Evolutionary conservation across 306 rosid genomes (phyloP).

Genomic region (Echinosophora koreensis): DNA sequence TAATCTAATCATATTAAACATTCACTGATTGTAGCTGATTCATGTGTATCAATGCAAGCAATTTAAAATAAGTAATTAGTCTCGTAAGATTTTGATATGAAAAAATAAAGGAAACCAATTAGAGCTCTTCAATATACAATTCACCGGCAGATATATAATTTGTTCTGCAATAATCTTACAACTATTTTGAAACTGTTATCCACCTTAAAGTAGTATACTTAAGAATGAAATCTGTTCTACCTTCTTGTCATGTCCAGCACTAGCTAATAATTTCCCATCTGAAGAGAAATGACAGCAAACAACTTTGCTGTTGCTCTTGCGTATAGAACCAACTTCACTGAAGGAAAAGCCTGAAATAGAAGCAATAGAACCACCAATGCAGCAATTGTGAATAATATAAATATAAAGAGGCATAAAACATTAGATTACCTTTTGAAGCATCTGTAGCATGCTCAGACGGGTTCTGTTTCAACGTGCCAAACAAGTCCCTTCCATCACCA

Average conservation of each 20-base stretch:
- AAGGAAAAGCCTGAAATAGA: constrained; percentile 78
- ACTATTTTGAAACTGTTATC: constrained; percentile 32
- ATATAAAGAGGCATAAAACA: constrained; percentile 42
- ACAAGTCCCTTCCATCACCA: constrained; percentile 93
- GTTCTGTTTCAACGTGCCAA: constrained; percentile 78
- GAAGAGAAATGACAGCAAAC: constrained; percentile 96
- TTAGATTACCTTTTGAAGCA: constrained; percentile 75
- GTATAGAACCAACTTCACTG: constrained; percentile 77
- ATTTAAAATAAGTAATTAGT: constrained; percentile 20
- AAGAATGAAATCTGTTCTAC: constrained; percentile 59
- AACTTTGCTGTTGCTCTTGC: constrained; percentile 87
- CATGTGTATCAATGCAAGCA: constrained; percentile 6
- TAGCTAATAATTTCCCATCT: constrained; percentile 93
- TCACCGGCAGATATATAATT: constrained; percentile 32
- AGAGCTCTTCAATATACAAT: constrained; percentile 28
- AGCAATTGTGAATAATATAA: constrained; percentile 39
- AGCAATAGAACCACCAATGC: constrained; percentile 40
- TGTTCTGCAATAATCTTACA: constrained; percentile 12
- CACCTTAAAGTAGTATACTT: constrained; percentile 8
- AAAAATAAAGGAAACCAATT: constrained; percentile 16
- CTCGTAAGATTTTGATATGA: constrained; percentile 1
- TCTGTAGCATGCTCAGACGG: constrained; percentile 86
- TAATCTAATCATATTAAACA: constrained; percentile 1
- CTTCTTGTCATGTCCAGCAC: constrained; percentile 99
- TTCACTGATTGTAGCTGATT: neutral